A percentile compares a stretch with the other conserved stretches of the same genome.
These are phyloP conservation scores for Xylaria sp. DNA, from an alignment of 2,329 filamentous ascomycete species.

Conservation along the genomic window DNA sequence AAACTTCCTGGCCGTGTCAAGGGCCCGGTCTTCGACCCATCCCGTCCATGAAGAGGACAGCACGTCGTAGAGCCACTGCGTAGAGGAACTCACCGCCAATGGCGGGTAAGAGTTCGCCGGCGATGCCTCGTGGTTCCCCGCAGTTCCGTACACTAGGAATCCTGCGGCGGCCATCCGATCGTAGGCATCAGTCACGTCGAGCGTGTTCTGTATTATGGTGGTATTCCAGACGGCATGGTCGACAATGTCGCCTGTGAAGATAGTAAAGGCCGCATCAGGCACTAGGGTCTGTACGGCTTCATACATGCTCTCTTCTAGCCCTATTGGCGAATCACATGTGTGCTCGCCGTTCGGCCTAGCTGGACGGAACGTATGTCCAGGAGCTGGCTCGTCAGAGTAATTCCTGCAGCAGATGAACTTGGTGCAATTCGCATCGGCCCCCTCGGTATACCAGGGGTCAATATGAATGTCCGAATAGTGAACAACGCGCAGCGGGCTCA, in stretches of 20 bases:
- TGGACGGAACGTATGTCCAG: slow-evolving; percentile 60
- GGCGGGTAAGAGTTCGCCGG: slow-evolving; percentile 65
- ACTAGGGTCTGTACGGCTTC: slow-evolving; percentile 59
- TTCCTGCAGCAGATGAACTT: slow-evolving; percentile 69
- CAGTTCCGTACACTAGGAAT: slow-evolving; percentile 62
- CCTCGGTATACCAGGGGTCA: slow-evolving; percentile 65
- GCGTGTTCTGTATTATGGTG: slow-evolving; percentile 47
- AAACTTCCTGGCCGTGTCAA: slow-evolving; percentile 53
- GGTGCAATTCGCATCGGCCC: slow-evolving; percentile 65
- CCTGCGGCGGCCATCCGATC: slow-evolving; percentile 57
- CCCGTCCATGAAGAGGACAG: slow-evolving; percentile 59
- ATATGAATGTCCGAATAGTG: slow-evolving; percentile 71
- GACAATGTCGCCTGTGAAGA: slow-evolving; percentile 70
- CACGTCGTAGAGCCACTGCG: slow-evolving; percentile 65
- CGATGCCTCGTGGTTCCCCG: slow-evolving; percentile 68
- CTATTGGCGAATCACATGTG: slow-evolving; percentile 63
- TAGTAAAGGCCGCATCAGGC: slow-evolving; percentile 62
- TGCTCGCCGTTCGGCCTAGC: slow-evolving; percentile 65
- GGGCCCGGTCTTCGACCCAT: slow-evolving; percentile 58
- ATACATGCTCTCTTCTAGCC: slow-evolving; percentile 67
- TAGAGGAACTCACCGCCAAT: slow-evolving; percentile 52
- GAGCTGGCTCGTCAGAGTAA: slow-evolving; percentile 60
- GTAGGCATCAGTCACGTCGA: slow-evolving; percentile 59
- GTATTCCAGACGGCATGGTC: slow-evolving; percentile 64
- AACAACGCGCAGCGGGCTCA: slow-evolving; percentile 63